Percentiles rank a stretch among this genome's conserved stretches.
Evolutionary conservation across 2,329 filamentous ascomycete genomes (phyloP).

Genomic region (Fusarium torreyae): DNA sequence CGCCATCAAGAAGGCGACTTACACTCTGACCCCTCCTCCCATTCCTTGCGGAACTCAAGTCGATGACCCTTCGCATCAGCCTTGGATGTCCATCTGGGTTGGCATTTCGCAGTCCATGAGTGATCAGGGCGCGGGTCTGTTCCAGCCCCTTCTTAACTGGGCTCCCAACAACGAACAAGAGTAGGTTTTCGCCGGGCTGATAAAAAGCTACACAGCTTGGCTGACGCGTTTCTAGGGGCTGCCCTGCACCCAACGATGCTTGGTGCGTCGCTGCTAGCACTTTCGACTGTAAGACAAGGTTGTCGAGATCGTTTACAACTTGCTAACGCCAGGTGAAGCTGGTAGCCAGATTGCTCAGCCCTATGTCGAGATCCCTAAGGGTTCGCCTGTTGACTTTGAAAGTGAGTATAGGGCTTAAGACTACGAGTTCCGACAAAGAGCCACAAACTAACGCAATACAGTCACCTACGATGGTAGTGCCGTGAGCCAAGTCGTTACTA

Average conservation of each 20-base stretch:
- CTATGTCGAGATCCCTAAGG: background rate
- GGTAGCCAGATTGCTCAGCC: background rate
- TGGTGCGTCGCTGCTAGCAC: conserved; percentile 14
- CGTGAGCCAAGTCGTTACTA: background rate
- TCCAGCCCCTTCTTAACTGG: conserved; percentile 25
- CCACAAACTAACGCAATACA: background rate
- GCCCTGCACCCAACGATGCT: background rate
- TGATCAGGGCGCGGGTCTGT: conserved; percentile 16
- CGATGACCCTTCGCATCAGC: conserved; percentile 12
- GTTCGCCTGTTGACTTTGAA: background rate
- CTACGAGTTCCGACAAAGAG: background rate
- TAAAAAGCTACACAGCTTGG: background rate
- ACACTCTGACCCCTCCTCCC: conserved; percentile 14
- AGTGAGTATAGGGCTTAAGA: background rate
- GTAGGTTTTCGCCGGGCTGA: background rate
- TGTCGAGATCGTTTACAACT: background rate
- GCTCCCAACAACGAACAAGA: conserved; percentile 18
- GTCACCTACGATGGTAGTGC: background rate
- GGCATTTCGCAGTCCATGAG: conserved; percentile 17
- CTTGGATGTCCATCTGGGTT: conserved; percentile 29
- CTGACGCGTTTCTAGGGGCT: background rate
- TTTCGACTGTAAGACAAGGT: conserved; percentile 1
- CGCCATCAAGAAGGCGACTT: conserved; percentile 25
- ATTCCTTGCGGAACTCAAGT: conserved; percentile 19
- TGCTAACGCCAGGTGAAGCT: background rate